These are phyloP conservation scores for Papiliotrema laurentii DNA, from an alignment of 1,284 basidiomycete species.

Conservation along the genomic window DNA sequence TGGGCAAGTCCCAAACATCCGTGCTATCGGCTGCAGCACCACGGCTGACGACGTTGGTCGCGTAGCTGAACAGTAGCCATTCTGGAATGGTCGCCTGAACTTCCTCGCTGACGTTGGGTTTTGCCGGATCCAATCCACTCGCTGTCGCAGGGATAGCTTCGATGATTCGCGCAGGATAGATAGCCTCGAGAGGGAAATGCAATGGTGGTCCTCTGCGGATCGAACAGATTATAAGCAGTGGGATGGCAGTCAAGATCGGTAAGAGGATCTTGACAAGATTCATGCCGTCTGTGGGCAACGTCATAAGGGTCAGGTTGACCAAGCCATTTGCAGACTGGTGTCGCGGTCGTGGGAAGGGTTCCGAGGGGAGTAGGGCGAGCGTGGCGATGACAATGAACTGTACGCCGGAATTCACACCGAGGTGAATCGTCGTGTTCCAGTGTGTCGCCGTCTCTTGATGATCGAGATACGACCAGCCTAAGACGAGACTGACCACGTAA, in stretches of 20 bases:
- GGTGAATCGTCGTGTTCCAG: constrained; percentile 61
- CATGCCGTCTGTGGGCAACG: constrained; percentile 10
- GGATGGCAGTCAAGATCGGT: constrained; percentile 54
- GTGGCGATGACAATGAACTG: constrained; percentile 52
- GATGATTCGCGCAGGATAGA: constrained; percentile 66
- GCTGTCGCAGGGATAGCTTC: constrained; percentile 28
- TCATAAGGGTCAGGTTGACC: constrained; percentile 11
- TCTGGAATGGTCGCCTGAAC: constrained; percentile 57
- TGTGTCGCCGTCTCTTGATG: constrained; percentile 56
- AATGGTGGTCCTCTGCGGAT: constrained; percentile 68
- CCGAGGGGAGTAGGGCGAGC: constrained; percentile 40
- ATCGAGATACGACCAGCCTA: constrained; percentile 57
- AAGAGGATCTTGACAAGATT: constrained; percentile 41
- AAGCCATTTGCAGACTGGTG: constrained; percentile 6
- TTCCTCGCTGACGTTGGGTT: constrained; percentile 41
- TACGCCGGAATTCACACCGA: constrained; percentile 58
- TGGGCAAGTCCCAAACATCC: constrained; percentile 78
- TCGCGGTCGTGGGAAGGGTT: constrained; percentile 25
- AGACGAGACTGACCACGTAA: constrained; percentile 58
- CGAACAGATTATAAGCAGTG: constrained; percentile 54
- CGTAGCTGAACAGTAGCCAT: constrained; percentile 70
- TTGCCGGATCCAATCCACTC: constrained; percentile 26
- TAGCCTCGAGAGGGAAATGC: constrained; percentile 62
- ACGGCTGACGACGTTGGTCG: constrained; percentile 74
- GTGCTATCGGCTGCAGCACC: constrained; percentile 67